phyloP scores from a whole-genome alignment of 345 rosid species.

The Salix dunnii region DNA sequence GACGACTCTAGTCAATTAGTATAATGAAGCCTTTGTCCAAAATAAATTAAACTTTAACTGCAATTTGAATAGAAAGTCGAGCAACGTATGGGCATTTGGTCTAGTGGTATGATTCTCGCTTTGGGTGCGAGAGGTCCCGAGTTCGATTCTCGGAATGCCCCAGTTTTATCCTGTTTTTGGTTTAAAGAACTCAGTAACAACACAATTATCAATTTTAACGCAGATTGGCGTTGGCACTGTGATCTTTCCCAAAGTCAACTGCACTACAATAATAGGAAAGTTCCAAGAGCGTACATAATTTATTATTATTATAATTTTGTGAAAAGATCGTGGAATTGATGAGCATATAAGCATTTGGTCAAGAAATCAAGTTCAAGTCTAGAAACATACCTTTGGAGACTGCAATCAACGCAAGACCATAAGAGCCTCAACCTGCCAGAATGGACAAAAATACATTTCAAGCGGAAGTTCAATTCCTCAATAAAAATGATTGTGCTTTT shows the following conservation, averaged over 20 bases:
- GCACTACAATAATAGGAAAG: no score
- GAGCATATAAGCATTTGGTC: not conserved
- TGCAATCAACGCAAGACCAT: not conserved
- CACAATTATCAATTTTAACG: no score
- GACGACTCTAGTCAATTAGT: not conserved
- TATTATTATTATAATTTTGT: no score
- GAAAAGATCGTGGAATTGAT: not conserved
- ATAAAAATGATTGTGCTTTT: no score
- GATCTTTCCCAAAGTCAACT: no score
- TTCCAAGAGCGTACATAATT: no score
- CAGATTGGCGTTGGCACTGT: no score
- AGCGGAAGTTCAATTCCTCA: not conserved
- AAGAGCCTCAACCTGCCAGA: not conserved
- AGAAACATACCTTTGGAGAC: no score
- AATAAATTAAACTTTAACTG: accelerated
- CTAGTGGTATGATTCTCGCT: conserved; percentile 89
- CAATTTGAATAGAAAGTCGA: not conserved
- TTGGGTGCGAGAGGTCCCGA: conserved; percentile 84
- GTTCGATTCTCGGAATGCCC: conserved; percentile 72
- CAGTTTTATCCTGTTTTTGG: no score
- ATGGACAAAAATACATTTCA: not conserved
- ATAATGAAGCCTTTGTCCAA: not conserved
- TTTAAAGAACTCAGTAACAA: no score
- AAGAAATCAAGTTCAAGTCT: not conserved
- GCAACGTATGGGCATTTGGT: not conserved